Evolutionary conservation across 2,329 filamentous ascomycete species (phyloP), one percentile per base, ranked within the genome.

Genomic region (Botryotinia narcissicola): DNA sequence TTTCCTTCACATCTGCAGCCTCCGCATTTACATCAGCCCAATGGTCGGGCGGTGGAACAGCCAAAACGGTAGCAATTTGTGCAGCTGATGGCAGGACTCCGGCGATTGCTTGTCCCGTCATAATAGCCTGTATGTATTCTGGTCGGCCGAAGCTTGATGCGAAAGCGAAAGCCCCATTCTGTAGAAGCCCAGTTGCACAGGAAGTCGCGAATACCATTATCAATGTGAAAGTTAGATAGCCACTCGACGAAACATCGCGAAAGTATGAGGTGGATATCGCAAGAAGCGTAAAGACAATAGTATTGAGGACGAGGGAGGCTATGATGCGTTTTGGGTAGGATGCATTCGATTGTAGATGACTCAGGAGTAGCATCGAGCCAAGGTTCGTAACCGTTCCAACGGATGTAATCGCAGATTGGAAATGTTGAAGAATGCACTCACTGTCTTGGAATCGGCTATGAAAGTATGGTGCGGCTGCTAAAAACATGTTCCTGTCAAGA

Each of bases 121-220:
- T 98, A 82, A 98, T 94, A 37, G 92, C 95, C 83, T 98, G 95
- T 72, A 94, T 97, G 82, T 98, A 99, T 82, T 96, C 93, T 32
- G 92, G 89, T 70, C 93, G 87, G 51, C 91, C 93, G 80, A 97
- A 98, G 70, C 93, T 91, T 5, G 93, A 90, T 4, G 94, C 94
- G 81, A 95, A 98, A 4, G 96, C 94, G 81, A 98, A 97, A 18
- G 96, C 90, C 29, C 96, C 96, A 82, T 98, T 98, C 83, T 98
- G 96, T 77, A 95, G 92, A 69, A 98, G 85, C 0, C 93, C 95
- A 0, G 94, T 92, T 0, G 93, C 94, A 80, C 92, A 86, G 76
- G 94, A 93, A 0, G 94, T 89, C n/a, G 85, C 84, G 75, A 92
- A 91, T 7, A 98, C 94, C 87, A 95, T 94, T 75, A 90, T 73